phyloP scores from a whole-genome alignment of 106 monocot genomes.

The Dendrobium catenatum region DNA sequence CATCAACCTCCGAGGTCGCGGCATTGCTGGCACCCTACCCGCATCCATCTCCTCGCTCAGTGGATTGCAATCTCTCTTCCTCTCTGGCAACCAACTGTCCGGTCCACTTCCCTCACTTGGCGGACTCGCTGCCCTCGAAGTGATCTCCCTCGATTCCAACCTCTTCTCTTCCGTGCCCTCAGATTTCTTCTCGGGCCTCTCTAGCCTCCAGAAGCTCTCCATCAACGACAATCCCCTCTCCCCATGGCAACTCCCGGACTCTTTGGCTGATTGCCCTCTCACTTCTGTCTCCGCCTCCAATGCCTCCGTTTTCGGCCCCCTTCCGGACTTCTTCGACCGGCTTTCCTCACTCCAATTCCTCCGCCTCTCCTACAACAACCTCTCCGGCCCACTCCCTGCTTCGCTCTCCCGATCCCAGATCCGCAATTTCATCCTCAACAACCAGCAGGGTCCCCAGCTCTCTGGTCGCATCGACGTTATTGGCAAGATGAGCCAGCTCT shows the following conservation, averaged over 20 bases:
- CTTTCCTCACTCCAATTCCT: conserved; percentile 33
- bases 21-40: conserved; percentile 37
- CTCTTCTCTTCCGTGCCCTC: conserved; percentile 41
- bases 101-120: conserved; percentile 60
- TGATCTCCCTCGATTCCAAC: conserved; percentile 42
- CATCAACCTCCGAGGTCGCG: conserved; percentile 28
- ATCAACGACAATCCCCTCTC: conserved; percentile 52
- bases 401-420: conserved; percentile 31
- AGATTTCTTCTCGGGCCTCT: conserved; percentile 56
- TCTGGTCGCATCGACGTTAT: conserved; percentile 58
- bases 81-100: conserved; percentile 40
- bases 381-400: conserved; percentile 37
- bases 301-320: conserved; percentile 32
- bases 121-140: conserved; percentile 25
- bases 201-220: conserved; percentile 35
- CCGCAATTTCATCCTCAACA: conserved; percentile 47
- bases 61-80: conserved; percentile 36
- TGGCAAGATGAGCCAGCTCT: conserved; percentile 39
- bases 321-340: conserved; percentile 48
- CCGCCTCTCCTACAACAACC: conserved; percentile 66
- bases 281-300: conserved; percentile 53
- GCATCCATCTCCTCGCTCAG: conserved; percentile 28
- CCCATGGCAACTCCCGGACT: conserved; percentile 44
- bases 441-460: conserved; percentile 41
- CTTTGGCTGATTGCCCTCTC: conserved; percentile 18